Percentiles rank a stretch among this genome's conserved stretches.
These are phyloP conservation scores for Noccaea caerulescens DNA, from an alignment of 345 rosid genomes.

Conservation along the genomic window DNA sequence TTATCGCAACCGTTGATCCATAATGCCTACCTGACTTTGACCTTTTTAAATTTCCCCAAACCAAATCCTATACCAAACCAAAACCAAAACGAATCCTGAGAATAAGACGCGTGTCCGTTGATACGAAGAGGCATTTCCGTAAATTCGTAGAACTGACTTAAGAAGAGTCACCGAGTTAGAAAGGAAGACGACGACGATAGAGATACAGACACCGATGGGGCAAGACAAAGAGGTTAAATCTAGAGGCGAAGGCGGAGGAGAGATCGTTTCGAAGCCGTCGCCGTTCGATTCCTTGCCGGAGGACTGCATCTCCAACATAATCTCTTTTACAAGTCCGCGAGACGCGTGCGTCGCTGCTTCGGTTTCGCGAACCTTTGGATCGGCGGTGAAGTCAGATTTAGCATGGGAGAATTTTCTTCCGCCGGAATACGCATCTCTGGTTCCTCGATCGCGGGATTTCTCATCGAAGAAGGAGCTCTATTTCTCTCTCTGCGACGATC, in stretches of 20 bases:
- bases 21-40: constrained; percentile 39
- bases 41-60: not conserved
- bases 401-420: constrained; percentile 62
- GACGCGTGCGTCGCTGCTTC: constrained; percentile 49
- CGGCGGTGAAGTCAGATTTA: constrained; percentile 50
- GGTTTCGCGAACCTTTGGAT: constrained; percentile 49
- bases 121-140: not conserved
- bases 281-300: constrained; percentile 37
- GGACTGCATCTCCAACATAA: constrained; percentile 47
- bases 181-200: not conserved
- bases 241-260: not conserved
- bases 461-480: constrained; percentile 53
- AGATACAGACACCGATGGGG: not conserved
- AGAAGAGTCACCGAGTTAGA: not conserved
- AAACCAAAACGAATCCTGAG: constrained; percentile 13
- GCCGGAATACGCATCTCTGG: constrained; percentile 40
- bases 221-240: not conserved
- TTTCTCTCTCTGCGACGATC: constrained; percentile 48
- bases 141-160: not conserved
- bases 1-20: constrained; percentile 9
- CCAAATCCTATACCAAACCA: constrained; percentile 27
- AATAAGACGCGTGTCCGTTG: not conserved
- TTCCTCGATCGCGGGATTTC: not conserved
- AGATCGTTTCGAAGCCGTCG: not conserved
- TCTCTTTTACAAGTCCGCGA: constrained; percentile 51